Base-by-base conservation (phyloP, 805 yeast species). In the Suhomyces faveliae region DNA sequence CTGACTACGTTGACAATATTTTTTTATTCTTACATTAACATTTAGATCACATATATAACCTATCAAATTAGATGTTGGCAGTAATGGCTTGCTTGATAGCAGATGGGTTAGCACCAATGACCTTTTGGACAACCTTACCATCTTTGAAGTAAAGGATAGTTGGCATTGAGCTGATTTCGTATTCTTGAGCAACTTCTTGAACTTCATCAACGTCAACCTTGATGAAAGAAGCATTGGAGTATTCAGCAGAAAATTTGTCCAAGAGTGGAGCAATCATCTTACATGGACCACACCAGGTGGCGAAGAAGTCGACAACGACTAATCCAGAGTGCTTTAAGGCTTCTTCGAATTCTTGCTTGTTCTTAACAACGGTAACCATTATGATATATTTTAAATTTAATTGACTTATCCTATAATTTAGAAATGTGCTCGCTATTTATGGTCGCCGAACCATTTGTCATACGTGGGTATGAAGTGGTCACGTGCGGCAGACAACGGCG, bases 281-380 rank as follows among this genome's bases (percentile, higher is more conserved):
- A 79, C 99, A 92, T 53, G 99, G 98, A 59, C 97, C 97, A 73
- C 99, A 92, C 97, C 98, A 94, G 52, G 91, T 83, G 61, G 98
- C 98, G 66, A 81, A 91, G 77, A 92, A 94, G 77, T 94, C 98
- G 58, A 94, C 89, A 59, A 94, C 91, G 58, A 89, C 91, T 64
- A 89, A 77, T 60, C 86, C 87, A 57, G 80, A 80, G 61, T 76
- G 76, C 49, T 70, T 59, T 62, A 85, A 79, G 56, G 84, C 85
- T 50, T 76, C 74, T 46, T 80, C 73, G 79, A 91, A 92, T 67
- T 90, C 91, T 49, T 66, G 59, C 40, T 53, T 58, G 45, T 63
- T 53, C 11, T 59, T 45, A 48, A 73, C 58, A 52, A 58, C 45
- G 41, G 66, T 61, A 51, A 73, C 77, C 78, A 73, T 73, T 62